Percentiles rank a stretch among this genome's conserved stretches.
These are phyloP conservation scores for Dimocarpus longan DNA, from an alignment of 345 rosid genomes.

Conservation along the genomic window DNA sequence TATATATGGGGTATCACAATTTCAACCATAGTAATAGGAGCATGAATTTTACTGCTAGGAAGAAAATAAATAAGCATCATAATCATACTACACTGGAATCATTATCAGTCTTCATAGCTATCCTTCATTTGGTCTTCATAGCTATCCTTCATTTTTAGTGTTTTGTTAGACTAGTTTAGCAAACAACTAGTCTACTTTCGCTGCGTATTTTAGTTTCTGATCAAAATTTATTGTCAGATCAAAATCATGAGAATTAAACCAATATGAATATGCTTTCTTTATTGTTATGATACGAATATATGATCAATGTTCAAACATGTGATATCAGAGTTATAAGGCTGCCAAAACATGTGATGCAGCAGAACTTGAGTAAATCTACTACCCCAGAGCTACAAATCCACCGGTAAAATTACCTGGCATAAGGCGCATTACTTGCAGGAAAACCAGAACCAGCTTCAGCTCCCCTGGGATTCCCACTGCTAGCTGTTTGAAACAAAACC, in stretches of 20 bases:
- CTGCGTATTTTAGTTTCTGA: neutral
- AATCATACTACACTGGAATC: neutral
- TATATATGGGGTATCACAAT: constrained; percentile 61
- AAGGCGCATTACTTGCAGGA: constrained; percentile 53
- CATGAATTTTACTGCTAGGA: constrained; percentile 50
- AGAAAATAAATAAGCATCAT: neutral
- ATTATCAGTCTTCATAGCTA: neutral
- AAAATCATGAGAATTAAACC: neutral
- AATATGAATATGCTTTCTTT: neutral
- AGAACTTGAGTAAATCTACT: neutral
- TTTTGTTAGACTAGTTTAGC: too few relatives aligned
- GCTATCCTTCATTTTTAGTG: too few relatives aligned
- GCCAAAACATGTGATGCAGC: neutral
- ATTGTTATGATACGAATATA: neutral
- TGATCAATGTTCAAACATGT: neutral
- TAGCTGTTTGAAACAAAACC: constrained; percentile 40
- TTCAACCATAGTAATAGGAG: constrained; percentile 49
- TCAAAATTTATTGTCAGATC: neutral
- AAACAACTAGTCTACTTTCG: too few relatives aligned
- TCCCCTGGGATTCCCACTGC: constrained; percentile 52
- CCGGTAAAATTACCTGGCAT: constrained; percentile 44
- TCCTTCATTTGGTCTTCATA: too few relatives aligned
- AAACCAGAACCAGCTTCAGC: constrained; percentile 47
- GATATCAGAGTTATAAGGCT: neutral
- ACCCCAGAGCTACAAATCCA: neutral